These are phyloP conservation scores for Wallacemonas sp. DNA, from an alignment of 208 protist genomes.

Conservation along the genomic window DNA sequence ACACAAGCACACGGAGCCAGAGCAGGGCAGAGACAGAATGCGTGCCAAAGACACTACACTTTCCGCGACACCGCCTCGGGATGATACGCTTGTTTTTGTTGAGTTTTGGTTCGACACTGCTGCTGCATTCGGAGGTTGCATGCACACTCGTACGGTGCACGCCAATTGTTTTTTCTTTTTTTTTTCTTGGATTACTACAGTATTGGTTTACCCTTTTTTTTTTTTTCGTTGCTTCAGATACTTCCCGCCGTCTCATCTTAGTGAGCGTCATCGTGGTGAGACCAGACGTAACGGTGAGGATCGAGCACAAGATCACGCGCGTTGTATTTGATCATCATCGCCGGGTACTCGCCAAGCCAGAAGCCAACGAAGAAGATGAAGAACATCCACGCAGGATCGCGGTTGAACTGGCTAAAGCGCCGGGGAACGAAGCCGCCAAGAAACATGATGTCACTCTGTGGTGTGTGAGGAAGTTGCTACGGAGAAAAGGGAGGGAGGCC, in stretches of 20 bases:
- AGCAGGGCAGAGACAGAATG: too few species aligned
- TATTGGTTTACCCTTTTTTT: background rate
- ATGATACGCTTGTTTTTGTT: too few species aligned
- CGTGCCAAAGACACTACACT: too few species aligned
- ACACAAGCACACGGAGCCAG: too few species aligned
- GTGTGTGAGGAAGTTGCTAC: background rate
- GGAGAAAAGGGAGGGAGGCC: slow-evolving; percentile 2
- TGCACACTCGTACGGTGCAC: background rate
- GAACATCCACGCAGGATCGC: slow-evolving; percentile 83
- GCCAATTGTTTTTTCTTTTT: background rate
- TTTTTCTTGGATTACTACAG: slow-evolving; percentile 1
- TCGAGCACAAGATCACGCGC: slow-evolving; percentile 76
- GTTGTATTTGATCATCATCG: slow-evolving; percentile 88
- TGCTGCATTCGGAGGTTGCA: too few species aligned
- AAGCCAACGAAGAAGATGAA: slow-evolving; percentile 79
- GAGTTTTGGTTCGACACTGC: too few species aligned
- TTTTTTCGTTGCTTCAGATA: background rate
- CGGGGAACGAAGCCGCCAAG: slow-evolving; percentile 86
- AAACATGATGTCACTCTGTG: slow-evolving; percentile 42
- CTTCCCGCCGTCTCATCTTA: slow-evolving; percentile 36
- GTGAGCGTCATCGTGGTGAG: slow-evolving; percentile 80
- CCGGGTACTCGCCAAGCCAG: slow-evolving; percentile 83
- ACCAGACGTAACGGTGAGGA: slow-evolving; percentile 89
- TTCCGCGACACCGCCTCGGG: too few species aligned
- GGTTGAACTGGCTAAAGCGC: slow-evolving; percentile 82